phyloP scores from a whole-genome alignment of 140 eudicot species.

The Ambrosia hybrid region DNA sequence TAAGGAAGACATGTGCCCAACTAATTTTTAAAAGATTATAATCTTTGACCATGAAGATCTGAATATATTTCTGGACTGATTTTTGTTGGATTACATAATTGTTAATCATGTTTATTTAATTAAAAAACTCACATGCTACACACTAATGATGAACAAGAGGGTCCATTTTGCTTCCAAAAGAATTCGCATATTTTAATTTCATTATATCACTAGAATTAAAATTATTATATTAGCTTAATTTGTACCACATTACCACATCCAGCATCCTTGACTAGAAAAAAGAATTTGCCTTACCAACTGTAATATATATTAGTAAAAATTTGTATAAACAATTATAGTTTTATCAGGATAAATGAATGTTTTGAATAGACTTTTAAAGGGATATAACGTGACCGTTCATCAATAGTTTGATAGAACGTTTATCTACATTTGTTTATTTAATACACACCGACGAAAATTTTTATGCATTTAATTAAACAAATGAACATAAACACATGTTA shows the following conservation, averaged over 20 bases:
- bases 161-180: slow-evolving; percentile 37
- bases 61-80: slow-evolving; percentile 48
- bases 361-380: background rate
- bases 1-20: slow-evolving; percentile 47
- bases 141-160: slow-evolving; percentile 38
- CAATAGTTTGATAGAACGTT: no score
- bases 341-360: background rate
- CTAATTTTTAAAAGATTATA: slow-evolving; percentile 33
- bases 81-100: slow-evolving; percentile 45
- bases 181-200: slow-evolving; percentile 18
- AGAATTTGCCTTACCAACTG: background rate
- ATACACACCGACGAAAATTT: no score
- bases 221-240: slow-evolving; percentile 9
- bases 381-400: background rate
- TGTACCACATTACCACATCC: slow-evolving; percentile 25
- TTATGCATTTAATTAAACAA: no score
- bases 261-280: background rate
- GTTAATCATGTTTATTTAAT: slow-evolving; percentile 21
- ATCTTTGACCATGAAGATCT: slow-evolving; percentile 63
- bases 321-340: background rate
- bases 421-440: no score
- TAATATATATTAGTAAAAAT: background rate
- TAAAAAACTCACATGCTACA: slow-evolving; percentile 32
- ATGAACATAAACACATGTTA: no score
- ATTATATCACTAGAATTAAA: background rate